Evolutionary conservation across 2,329 filamentous ascomycete species (phyloP).

Genomic region (Fusarium multiceps): DNA sequence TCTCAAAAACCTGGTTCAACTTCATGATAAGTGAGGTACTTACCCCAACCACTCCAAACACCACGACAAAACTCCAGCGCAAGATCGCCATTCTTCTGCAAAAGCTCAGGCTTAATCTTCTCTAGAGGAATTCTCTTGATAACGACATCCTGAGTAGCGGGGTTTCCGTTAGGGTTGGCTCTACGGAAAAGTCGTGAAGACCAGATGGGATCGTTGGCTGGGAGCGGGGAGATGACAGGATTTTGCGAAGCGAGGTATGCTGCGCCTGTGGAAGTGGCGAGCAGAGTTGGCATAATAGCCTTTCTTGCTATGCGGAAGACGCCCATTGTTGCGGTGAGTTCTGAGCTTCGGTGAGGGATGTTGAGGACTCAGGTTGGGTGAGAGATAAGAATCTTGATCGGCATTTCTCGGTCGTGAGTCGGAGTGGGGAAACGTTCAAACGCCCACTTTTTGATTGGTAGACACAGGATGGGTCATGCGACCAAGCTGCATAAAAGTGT

Average conservation of each 20-base stretch:
- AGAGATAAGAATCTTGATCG: slow-evolving; percentile 30
- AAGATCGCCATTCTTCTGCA: slow-evolving; percentile 68
- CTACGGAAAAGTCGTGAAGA: slow-evolving; percentile 65
- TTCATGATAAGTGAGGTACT: not conserved
- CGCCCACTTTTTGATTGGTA: not conserved
- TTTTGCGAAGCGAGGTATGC: slow-evolving; percentile 65
- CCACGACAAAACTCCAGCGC: slow-evolving; percentile 74
- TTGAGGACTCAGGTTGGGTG: not conserved
- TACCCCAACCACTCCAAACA: slow-evolving; percentile 74
- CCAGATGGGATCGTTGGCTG: slow-evolving; percentile 71
- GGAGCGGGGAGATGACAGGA: slow-evolving; percentile 66
- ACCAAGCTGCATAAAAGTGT: slow-evolving; percentile 5
- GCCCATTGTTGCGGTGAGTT: slow-evolving; percentile 58
- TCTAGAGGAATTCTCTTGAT: slow-evolving; percentile 70
- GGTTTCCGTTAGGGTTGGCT: slow-evolving; percentile 72
- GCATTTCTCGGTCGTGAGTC: slow-evolving; percentile 8
- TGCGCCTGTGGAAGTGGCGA: slow-evolving; percentile 61
- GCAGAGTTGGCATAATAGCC: slow-evolving; percentile 57
- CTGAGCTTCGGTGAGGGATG: not conserved
- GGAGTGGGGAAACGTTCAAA: slow-evolving; percentile 24
- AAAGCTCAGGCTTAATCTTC: slow-evolving; percentile 72
- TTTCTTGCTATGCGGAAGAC: slow-evolving; percentile 62
- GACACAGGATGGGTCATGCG: not conserved
- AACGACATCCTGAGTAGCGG: slow-evolving; percentile 72
- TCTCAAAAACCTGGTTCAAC: too few relatives aligned